Conservation (phyloP, 441 rosid genomes). For the Manihot esculenta region DNA sequence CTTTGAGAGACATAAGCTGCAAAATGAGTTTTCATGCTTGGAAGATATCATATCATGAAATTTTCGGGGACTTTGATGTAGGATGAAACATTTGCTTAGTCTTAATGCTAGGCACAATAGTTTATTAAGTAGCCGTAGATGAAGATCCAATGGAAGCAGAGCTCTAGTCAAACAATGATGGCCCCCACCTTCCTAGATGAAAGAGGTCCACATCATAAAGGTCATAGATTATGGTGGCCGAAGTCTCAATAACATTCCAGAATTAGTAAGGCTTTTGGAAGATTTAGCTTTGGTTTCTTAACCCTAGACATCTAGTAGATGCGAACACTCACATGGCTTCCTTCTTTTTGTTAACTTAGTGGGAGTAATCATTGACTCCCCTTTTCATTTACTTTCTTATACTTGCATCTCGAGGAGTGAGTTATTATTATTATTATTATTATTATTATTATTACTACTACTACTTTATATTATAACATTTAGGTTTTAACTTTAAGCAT, state of each 20-base stretch:
- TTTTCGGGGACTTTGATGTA: not conserved
- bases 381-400: slow-evolving; percentile 16
- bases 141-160: slow-evolving; percentile 41
- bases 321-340: slow-evolving; percentile 48
- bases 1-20: slow-evolving; percentile 24
- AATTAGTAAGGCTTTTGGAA: slow-evolving; percentile 33
- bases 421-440: too few relatives aligned
- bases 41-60: slow-evolving; percentile 16
- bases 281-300: slow-evolving; percentile 24
- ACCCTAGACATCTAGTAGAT: slow-evolving; percentile 43
- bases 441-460: not conserved
- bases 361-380: slow-evolving; percentile 32
- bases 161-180: slow-evolving; percentile 42
- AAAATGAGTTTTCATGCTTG: too few relatives aligned
- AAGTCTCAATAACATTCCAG: slow-evolving; percentile 37
- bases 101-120: slow-evolving; percentile 21
- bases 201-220: slow-evolving; percentile 36
- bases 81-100: slow-evolving; percentile 33
- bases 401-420: slow-evolving; percentile 46
- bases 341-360: slow-evolving; percentile 36
- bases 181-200: slow-evolving; percentile 31
- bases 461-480: too few relatives aligned
- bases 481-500: slow-evolving; percentile 6
- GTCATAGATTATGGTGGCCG: slow-evolving; percentile 32
- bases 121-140: slow-evolving; percentile 11